Conservation (phyloP, 2,329 filamentous ascomycete genomes). For the Aspergillus phoenicis region DNA sequence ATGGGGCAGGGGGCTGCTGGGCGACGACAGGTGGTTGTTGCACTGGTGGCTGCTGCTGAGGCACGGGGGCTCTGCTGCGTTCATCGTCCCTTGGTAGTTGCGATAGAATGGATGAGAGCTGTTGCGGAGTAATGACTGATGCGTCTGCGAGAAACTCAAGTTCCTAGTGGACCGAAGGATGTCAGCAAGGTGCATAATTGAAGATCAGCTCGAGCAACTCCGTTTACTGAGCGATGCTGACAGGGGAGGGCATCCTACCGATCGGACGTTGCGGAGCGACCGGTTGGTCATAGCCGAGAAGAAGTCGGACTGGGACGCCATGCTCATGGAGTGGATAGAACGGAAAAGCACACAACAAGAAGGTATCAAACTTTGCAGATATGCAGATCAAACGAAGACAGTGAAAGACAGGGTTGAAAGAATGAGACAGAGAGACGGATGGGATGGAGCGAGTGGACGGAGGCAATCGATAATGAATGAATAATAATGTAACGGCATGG, state of each 20-base stretch:
- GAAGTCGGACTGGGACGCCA: constrained; percentile 40
- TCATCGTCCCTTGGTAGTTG: constrained; percentile 65
- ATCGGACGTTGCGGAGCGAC: constrained; percentile 84
- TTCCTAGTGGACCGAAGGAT: constrained; percentile 60
- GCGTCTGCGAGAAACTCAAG: constrained; percentile 86
- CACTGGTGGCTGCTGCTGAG: constrained; percentile 24
- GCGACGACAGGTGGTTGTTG: constrained; percentile 31
- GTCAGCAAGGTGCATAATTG: constrained; percentile 5
- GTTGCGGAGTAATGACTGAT: constrained; percentile 72
- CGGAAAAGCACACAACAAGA: background rate
- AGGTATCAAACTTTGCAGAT: constrained; percentile 1
- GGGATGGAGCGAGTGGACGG: background rate
- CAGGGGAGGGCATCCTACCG: constrained; percentile 56
- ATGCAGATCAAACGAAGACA: background rate
- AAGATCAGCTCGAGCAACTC: background rate
- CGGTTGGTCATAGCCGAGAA: constrained; percentile 70
- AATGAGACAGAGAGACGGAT: background rate
- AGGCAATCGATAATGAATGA: constrained; percentile 9
- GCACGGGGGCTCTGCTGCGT: constrained; percentile 18
- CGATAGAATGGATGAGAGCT: constrained; percentile 73
- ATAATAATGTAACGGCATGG: constrained; percentile 5
- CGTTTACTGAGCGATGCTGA: background rate
- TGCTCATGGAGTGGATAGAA: constrained; percentile 19
- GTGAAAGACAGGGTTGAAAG: background rate
- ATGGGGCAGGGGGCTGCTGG: constrained; percentile 38